phyloP scores from a whole-genome alignment of 164 flowering plant species.

The Brasenia schreberi region DNA sequence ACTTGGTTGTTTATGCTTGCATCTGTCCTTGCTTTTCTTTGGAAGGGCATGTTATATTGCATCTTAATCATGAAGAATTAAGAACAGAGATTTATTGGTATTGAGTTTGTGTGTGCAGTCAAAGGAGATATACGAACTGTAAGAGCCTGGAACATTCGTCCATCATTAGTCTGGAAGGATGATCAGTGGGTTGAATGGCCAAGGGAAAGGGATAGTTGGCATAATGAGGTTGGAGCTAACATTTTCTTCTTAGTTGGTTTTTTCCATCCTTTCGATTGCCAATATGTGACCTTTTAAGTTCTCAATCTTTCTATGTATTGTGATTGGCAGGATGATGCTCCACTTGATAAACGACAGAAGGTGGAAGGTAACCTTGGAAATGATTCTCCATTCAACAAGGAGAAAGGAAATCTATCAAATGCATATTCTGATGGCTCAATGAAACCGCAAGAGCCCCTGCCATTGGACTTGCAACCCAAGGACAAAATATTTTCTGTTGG shows the following conservation, averaged over 20 bases:
- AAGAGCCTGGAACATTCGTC: constrained; percentile 73
- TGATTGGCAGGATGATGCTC: constrained; percentile 24
- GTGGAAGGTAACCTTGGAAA: constrained; percentile 7
- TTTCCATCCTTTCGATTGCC: neutral
- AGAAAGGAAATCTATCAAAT: constrained; percentile 24
- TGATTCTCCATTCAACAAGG: constrained; percentile 21
- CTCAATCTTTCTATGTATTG: neutral
- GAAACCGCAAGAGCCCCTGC: constrained; percentile 28
- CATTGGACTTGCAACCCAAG: constrained; percentile 29
- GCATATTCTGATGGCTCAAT: constrained; percentile 14
- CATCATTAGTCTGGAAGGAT: constrained; percentile 71
- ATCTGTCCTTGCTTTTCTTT: neutral
- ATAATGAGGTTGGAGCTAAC: neutral
- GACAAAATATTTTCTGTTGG: constrained; percentile 62
- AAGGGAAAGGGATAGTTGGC: neutral
- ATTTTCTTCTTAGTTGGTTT: too few relatives aligned
- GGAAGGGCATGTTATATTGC: neutral
- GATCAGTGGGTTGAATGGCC: constrained; percentile 76
- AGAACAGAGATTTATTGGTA: neutral
- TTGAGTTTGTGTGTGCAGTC: constrained; percentile 22
- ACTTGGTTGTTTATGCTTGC: neutral
- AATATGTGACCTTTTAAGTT: neutral
- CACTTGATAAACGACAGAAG: constrained; percentile 58
- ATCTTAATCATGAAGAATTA: neutral
- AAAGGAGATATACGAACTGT: constrained; percentile 50